These are phyloP conservation scores for Phytophthora hybrid DNA, from an alignment of 352 stramenopile species.

Conservation along the genomic window DNA sequence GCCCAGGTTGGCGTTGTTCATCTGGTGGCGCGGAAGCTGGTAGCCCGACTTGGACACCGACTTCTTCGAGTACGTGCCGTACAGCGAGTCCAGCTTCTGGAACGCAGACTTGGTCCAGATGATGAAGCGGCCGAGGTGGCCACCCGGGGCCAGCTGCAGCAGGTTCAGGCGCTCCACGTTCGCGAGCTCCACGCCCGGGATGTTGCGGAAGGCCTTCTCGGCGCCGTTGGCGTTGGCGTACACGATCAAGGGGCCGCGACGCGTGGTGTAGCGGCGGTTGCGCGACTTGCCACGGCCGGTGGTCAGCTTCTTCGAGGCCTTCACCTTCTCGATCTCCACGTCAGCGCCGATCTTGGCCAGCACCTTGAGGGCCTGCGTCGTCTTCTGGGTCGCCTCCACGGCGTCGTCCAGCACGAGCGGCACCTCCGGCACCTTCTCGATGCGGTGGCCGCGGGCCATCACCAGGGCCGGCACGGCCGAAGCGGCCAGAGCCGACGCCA, in stretches of 20 bases:
- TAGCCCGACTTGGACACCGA: conserved; percentile 93
- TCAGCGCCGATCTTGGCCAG: conserved; percentile 91
- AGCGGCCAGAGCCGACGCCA: conserved; percentile 97
- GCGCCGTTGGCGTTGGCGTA: conserved; percentile 95
- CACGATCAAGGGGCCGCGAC: conserved; percentile 97
- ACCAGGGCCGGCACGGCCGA: conserved; percentile 97
- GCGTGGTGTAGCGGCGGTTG: conserved; percentile 97
- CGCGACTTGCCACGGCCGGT: conserved; percentile 98
- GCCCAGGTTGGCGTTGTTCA: conserved; percentile 98
- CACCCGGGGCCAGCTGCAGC: conserved; percentile 97
- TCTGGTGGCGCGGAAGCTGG: conserved; percentile 93
- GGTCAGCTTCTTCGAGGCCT: conserved; percentile 97
- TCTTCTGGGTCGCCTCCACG: conserved; percentile 96
- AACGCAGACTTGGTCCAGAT: conserved; percentile 99
- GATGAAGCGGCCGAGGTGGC: conserved; percentile 99
- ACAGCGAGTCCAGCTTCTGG: conserved; percentile 97
- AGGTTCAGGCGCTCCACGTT: conserved; percentile 98
- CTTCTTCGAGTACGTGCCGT: conserved; percentile 94
- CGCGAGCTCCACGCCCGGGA: conserved; percentile 97
- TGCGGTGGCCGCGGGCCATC: conserved; percentile 97
- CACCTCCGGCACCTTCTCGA: conserved; percentile 98
- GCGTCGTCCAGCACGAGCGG: conserved; percentile 97
- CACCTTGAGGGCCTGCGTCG: conserved; percentile 94
- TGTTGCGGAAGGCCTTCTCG: conserved; percentile 97
- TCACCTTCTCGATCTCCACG: too few species aligned